phyloP scores from a whole-genome alignment of 805 yeast genomes.

The Saturnispora gosingensis region DNA sequence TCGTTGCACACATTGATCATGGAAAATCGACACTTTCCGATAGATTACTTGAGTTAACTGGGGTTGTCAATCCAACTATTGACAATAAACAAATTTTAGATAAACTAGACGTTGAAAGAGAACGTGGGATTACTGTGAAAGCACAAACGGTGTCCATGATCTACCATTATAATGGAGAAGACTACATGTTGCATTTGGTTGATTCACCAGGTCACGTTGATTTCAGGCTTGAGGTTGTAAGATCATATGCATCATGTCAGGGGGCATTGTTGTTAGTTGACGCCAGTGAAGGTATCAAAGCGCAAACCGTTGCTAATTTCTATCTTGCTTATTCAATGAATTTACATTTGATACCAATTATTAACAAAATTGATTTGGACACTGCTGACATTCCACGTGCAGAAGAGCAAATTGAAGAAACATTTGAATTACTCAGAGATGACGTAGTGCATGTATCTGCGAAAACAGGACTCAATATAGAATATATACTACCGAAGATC shows the following conservation, averaged over 20 bases:
- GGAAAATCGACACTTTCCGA: conserved; percentile 87
- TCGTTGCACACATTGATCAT: conserved; percentile 89
- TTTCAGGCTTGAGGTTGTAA: conserved; percentile 83
- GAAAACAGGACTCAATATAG: conserved; percentile 80
- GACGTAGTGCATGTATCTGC: conserved; percentile 85
- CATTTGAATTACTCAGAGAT: conserved; percentile 68
- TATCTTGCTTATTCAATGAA: conserved; percentile 82
- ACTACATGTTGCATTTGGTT: conserved; percentile 79
- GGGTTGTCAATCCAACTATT: conserved; percentile 68
- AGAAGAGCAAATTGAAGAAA: conserved; percentile 72
- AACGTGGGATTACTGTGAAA: conserved; percentile 92
- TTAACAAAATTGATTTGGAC: conserved; percentile 84
- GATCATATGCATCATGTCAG: conserved; percentile 93
- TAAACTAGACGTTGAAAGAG: conserved; percentile 87
- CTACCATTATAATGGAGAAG: conserved; percentile 55
- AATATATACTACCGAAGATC: conserved; percentile 68
- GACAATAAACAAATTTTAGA: conserved; percentile 79
- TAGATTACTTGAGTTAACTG: conserved; percentile 76
- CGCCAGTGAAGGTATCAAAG: conserved; percentile 95
- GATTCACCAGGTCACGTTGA: conserved; percentile 99
- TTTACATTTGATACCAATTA: conserved; percentile 74
- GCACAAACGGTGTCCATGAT: conserved; percentile 97
- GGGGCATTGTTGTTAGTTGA: conserved; percentile 88
- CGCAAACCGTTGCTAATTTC: conserved; percentile 97
- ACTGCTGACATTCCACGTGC: conserved; percentile 78